Evolutionary conservation across 306 rosid species (phyloP).

Genomic region (Sindora glabra): DNA sequence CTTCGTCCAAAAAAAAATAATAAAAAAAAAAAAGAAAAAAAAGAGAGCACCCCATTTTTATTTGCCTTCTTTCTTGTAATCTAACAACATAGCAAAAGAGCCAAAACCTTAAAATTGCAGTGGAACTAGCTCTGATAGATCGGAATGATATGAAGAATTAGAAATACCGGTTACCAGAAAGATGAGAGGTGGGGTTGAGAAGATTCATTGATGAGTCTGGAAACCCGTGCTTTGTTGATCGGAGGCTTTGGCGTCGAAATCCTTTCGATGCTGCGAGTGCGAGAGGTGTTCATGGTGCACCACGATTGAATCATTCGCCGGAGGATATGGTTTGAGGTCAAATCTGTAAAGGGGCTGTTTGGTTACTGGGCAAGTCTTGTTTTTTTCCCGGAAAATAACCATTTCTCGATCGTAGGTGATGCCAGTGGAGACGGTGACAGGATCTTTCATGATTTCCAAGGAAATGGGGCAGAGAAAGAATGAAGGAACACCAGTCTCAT

Average conservation of each 20-base stretch:
- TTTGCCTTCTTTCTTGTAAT: no score
- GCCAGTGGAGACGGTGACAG: slow-evolving; percentile 38
- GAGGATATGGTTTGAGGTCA: slow-evolving; percentile 51
- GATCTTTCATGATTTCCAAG: slow-evolving; percentile 47
- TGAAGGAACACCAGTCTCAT: slow-evolving; percentile 36
- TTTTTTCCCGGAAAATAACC: slow-evolving; percentile 33
- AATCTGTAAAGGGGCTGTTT: slow-evolving; percentile 28
- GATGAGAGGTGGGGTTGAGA: slow-evolving; percentile 14
- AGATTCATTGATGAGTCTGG: slow-evolving; percentile 22
- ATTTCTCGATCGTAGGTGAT: slow-evolving; percentile 55
- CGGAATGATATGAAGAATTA: no score
- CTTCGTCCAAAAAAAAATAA: no score
- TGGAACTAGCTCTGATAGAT: no score
- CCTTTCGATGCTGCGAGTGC: slow-evolving; percentile 33
- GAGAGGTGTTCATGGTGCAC: slow-evolving; percentile 51
- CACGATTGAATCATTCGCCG: slow-evolving; percentile 49
- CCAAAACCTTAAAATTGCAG: no score
- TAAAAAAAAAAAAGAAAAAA: no score
- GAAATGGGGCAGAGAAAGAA: slow-evolving; percentile 49
- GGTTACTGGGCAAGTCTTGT: slow-evolving; percentile 33
- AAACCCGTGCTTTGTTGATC: slow-evolving; percentile 23
- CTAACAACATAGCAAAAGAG: no score
- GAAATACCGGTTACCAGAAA: no score
- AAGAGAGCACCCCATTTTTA: no score
- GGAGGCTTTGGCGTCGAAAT: slow-evolving; percentile 57